These are phyloP conservation scores for Microdochium trichocladiopsis DNA, from an alignment of 2,329 filamentous ascomycete genomes.

Conservation along the genomic window DNA sequence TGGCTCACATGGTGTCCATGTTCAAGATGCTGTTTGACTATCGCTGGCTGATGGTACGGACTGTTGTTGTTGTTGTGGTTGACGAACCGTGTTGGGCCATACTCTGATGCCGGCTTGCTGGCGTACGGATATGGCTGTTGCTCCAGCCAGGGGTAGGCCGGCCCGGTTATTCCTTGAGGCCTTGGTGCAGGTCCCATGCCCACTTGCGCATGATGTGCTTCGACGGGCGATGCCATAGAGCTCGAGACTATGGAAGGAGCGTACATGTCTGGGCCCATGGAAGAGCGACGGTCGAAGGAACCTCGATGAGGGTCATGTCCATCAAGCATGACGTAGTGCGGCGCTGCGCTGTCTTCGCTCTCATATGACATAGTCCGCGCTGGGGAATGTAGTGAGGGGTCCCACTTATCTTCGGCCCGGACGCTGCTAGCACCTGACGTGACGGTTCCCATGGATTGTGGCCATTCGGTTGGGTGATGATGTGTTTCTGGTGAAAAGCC, in stretches of 20 bases:
- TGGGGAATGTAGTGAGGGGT: not conserved
- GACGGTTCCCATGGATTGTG: conserved; percentile 1
- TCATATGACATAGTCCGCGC: conserved; percentile 41
- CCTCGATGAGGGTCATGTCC: conserved; percentile 29
- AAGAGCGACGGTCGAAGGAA: conserved; percentile 35
- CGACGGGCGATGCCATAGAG: conserved; percentile 1
- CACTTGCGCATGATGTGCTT: not conserved
- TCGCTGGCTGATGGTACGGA: too few relatives aligned
- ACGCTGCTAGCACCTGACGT: not conserved
- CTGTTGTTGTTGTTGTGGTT: not conserved
- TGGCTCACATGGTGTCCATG: too few relatives aligned
- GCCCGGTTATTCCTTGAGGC: not conserved
- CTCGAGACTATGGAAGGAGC: conserved; percentile 18
- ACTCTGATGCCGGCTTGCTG: not conserved
- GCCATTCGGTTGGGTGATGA: conserved; percentile 32
- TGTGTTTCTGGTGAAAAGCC: conserved; percentile 37
- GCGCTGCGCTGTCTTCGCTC: conserved; percentile 23
- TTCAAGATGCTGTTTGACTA: too few relatives aligned
- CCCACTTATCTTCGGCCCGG: not conserved
- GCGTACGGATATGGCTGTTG: not conserved
- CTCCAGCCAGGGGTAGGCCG: not conserved
- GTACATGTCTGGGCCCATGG: conserved; percentile 36
- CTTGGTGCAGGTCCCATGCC: not conserved
- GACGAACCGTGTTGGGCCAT: not conserved
- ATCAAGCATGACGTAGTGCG: conserved; percentile 4